phyloP scores from a whole-genome alignment of 257 asterid species.

The Haberlea rhodopensis region DNA sequence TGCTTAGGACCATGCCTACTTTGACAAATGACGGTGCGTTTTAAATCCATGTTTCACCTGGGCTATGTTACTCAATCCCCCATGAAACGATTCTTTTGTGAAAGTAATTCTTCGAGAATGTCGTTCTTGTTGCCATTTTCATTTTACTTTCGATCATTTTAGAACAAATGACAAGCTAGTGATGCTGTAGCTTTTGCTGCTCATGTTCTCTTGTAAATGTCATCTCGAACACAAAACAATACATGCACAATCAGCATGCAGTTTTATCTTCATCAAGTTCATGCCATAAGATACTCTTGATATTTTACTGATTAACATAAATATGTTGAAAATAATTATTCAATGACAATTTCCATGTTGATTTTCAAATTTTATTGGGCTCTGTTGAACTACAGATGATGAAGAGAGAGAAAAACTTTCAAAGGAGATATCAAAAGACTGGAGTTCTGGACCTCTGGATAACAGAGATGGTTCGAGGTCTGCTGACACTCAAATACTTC shows the following conservation, averaged over 20 bases:
- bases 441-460: conserved; percentile 90
- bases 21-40: too few relatives aligned
- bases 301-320: conserved; percentile 6
- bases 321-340: too few relatives aligned
- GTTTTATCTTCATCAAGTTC: background rate
- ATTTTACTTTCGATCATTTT: background rate
- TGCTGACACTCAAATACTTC: conserved; percentile 85
- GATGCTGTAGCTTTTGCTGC: background rate
- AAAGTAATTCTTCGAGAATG: too few relatives aligned
- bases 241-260: background rate
- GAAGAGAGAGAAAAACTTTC: conserved; percentile 79
- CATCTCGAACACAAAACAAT: background rate
- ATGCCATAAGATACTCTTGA: background rate
- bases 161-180: background rate
- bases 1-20: too few relatives aligned
- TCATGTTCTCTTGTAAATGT: background rate
- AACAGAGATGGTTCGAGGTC: conserved; percentile 95
- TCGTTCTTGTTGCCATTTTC: background rate
- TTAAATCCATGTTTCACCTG: too few relatives aligned
- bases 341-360: background rate
- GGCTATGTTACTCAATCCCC: too few relatives aligned
- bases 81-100: background rate
- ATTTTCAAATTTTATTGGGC: background rate
- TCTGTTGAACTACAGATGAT: conserved; percentile 51
- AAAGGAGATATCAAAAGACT: conserved; percentile 77